Percentiles rank a stretch among this genome's conserved stretches.
Evolutionary conservation across 345 rosid species (phyloP).

Genomic region (Salix suchowensis): DNA sequence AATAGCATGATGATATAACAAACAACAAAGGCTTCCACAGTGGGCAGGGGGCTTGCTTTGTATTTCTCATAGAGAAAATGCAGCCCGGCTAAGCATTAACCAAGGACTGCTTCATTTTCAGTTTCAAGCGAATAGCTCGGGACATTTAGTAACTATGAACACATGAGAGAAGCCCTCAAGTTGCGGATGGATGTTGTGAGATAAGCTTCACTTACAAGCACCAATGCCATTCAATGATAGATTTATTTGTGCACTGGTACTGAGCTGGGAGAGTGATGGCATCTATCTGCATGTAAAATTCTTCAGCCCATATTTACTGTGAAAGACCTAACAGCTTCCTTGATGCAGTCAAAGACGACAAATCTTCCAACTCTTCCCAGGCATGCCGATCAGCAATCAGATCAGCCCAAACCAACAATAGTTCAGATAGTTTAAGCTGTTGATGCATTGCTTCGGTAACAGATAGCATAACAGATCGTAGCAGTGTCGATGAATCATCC

Average conservation of each 20-base stretch:
- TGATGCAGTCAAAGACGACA: constrained; percentile 76
- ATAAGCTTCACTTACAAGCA: constrained; percentile 60
- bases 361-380: constrained; percentile 91
- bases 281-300: constrained; percentile 43
- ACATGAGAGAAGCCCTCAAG: constrained; percentile 73
- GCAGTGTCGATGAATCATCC: constrained; percentile 60
- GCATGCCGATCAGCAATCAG: constrained; percentile 75
- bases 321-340: constrained; percentile 55
- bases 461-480: constrained; percentile 51
- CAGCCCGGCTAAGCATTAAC: constrained; percentile 44
- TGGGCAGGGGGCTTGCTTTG: constrained; percentile 60
- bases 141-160: constrained; percentile 62
- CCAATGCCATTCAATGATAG: constrained; percentile 69
- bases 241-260: constrained; percentile 55
- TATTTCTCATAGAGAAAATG: constrained; percentile 58
- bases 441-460: constrained; percentile 38
- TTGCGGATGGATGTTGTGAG: constrained; percentile 68
- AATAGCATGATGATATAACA: constrained; percentile 73
- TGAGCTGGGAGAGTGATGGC: constrained; percentile 70
- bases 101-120: constrained; percentile 48
- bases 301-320: constrained; percentile 46
- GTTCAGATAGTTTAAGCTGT: constrained; percentile 57
- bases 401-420: constrained; percentile 68
- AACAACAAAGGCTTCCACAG: constrained; percentile 74
- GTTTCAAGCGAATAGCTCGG: constrained; percentile 54